Conservation (phyloP, 2,329 filamentous ascomycete genomes). For the Achaetomium macrosporum region DNA sequence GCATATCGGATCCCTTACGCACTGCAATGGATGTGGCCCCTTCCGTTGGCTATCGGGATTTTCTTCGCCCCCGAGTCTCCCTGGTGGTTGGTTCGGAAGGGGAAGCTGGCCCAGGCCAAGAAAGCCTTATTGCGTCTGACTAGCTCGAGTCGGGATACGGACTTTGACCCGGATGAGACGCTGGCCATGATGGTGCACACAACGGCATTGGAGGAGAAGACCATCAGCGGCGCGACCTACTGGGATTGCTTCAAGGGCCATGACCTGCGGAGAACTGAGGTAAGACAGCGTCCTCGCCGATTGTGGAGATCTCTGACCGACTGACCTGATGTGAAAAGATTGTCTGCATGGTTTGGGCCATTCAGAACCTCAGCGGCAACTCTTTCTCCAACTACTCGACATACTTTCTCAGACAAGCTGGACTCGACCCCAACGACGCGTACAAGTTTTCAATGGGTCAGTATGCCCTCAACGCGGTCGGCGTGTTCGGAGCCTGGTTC, state of each 20-base stretch:
- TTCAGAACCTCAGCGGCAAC: slow-evolving; percentile 59
- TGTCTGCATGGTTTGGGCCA: slow-evolving; percentile 58
- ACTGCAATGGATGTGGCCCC: slow-evolving; percentile 73
- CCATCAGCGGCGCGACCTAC: slow-evolving; percentile 69
- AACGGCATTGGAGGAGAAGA: slow-evolving; percentile 69
- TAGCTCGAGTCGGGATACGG: slow-evolving; percentile 55
- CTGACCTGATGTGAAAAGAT: slow-evolving; percentile 31
- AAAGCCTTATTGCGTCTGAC: slow-evolving; percentile 60
- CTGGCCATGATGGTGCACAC: slow-evolving; percentile 92
- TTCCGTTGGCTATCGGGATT: slow-evolving; percentile 60
- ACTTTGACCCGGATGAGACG: slow-evolving; percentile 77
- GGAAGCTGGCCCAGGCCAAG: slow-evolving; percentile 60
- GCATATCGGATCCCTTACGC: slow-evolving; percentile 63
- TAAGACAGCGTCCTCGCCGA: not conserved
- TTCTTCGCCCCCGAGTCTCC: slow-evolving; percentile 64
- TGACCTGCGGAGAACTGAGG: slow-evolving; percentile 70
- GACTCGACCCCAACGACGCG: slow-evolving; percentile 44
- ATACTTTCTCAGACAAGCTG: slow-evolving; percentile 57
- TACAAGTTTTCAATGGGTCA: slow-evolving; percentile 59
- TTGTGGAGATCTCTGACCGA: slow-evolving; percentile 20
- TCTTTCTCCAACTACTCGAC: slow-evolving; percentile 62
- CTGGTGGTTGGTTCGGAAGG: slow-evolving; percentile 70
- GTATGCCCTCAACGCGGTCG: slow-evolving; percentile 69
- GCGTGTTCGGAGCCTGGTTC: slow-evolving; percentile 75
- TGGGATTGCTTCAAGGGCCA: slow-evolving; percentile 77